Evolutionary conservation across 805 yeast species (phyloP), one percentile per base, ranked within the genome.

Genomic region (Barnettozyma populi): DNA sequence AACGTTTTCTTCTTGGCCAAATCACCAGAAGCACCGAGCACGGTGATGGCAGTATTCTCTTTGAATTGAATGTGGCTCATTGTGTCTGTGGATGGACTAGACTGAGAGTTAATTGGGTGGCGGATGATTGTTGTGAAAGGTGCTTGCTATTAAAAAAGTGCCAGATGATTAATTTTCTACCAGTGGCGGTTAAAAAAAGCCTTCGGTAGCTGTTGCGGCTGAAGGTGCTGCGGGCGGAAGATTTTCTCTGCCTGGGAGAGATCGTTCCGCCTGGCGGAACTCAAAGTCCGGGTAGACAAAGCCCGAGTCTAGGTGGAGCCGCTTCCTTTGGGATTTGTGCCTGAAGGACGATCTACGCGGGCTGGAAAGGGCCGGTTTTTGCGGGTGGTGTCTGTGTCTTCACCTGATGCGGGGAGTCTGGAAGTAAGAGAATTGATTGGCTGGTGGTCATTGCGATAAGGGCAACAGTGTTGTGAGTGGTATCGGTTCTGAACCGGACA

Each of bases 21-120:
- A 66, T 90, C 97, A 45, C 97, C 97, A 20, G 95, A 86, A 39
- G 97, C 97, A 45, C 97, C 97, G 59, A 90, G 86, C 27, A 90
- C 95, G 24, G 84, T 87, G 59, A 90, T 75, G 38, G 80, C 73
- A 8, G 87, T 82, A 68, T 85, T 71, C 53, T 84, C 79, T 50
- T 78, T 81, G 65, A 85, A 86, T 50, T 61, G 62, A 25, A 61
- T 60, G 16, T 24, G 57, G 18, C 44, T 19, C 53, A 51, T 48
- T 41, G 34, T 14, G 18, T 41, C 16, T 29, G 27, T 25, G 19
- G 20, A 11, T 35, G 21, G 37, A 19, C 37, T 35, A 11, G 21
- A 3, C 18, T 11, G 21, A 16, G 37, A 16, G 29, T 18, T 38
- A 24, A 38, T 7, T 20, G 14, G 20, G 44, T 27, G 36, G 44